Percentiles rank a stretch among this genome's conserved stretches.
These are phyloP conservation scores for Sphaerulina vaccinii DNA, from an alignment of 2,329 filamentous ascomycete species.

Conservation along the genomic window DNA sequence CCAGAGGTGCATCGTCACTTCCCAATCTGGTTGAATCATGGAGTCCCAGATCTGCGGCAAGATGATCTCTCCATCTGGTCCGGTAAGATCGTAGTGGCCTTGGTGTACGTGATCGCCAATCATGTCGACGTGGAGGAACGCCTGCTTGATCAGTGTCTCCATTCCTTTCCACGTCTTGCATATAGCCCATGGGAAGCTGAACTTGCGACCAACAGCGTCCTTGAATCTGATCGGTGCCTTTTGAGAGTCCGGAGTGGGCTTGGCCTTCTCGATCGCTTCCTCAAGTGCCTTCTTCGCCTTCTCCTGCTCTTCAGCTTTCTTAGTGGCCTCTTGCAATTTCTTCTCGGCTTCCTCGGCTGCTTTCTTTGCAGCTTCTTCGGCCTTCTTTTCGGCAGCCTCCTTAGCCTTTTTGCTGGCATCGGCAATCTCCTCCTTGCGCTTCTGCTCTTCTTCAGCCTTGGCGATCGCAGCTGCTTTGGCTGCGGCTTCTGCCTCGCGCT, in stretches of 20 bases:
- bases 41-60: conserved; percentile 51
- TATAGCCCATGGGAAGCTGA: conserved; percentile 83
- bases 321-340: conserved; percentile 55
- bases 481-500: conserved; percentile 35
- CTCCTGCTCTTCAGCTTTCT: conserved; percentile 52
- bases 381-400: conserved; percentile 49
- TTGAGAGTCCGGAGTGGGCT: conserved; percentile 53
- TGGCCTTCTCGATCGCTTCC: conserved; percentile 48
- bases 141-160: conserved; percentile 51
- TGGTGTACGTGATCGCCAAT: conserved; percentile 48
- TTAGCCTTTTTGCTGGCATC: conserved; percentile 48
- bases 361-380: conserved; percentile 51
- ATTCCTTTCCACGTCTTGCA: conserved; percentile 65
- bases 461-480: conserved; percentile 34
- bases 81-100: conserved; percentile 50
- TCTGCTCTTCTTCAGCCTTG: conserved; percentile 52
- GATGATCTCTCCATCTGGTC: conserved; percentile 51
- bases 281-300: conserved; percentile 50
- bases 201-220: conserved; percentile 86
- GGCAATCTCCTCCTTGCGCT: conserved; percentile 44
- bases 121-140: conserved; percentile 49
- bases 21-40: conserved; percentile 49
- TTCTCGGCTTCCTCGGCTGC: conserved; percentile 48
- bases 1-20: conserved; percentile 52
- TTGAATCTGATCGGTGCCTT: conserved; percentile 84